Evolutionary conservation across 2,329 filamentous ascomycete genomes (phyloP).

Genomic region (Pseudohalonectria lignicola): DNA sequence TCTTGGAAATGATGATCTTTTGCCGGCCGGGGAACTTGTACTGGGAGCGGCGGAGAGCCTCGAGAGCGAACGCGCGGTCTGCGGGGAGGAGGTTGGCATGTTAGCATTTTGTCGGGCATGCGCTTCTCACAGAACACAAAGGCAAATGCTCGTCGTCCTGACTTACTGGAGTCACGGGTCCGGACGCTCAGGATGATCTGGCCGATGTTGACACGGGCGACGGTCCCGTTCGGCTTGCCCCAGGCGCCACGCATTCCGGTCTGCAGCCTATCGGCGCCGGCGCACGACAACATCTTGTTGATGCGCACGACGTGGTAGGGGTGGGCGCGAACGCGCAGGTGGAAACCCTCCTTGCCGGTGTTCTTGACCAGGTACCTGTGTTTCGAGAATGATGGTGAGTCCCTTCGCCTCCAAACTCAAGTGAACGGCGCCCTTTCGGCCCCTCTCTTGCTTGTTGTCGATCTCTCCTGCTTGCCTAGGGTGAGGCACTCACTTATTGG

Average conservation of each 20-base stretch:
- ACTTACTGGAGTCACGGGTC: slow-evolving; percentile 84
- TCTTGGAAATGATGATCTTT: slow-evolving; percentile 99
- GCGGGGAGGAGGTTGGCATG: slow-evolving; percentile 4
- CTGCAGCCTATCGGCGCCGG: slow-evolving; percentile 99
- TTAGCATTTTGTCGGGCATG: slow-evolving; percentile 10
- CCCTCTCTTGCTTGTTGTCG: not conserved
- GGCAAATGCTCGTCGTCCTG: not conserved
- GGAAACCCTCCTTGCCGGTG: slow-evolving; percentile 63
- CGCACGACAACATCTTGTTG: slow-evolving; percentile 99
- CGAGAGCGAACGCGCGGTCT: slow-evolving; percentile 88
- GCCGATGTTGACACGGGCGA: slow-evolving; percentile 99
- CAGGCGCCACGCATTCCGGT: slow-evolving; percentile 99
- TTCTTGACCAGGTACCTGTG: slow-evolving; percentile 56
- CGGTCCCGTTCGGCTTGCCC: slow-evolving; percentile 98
- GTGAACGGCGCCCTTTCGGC: too few species aligned
- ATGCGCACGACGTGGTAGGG: slow-evolving; percentile 99
- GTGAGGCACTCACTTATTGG: slow-evolving; percentile 65
- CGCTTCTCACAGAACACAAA: not conserved
- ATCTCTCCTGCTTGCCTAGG: not conserved
- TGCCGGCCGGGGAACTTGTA: slow-evolving; percentile 99
- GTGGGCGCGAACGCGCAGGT: slow-evolving; percentile 77
- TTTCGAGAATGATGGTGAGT: too few species aligned
- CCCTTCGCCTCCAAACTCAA: too few species aligned
- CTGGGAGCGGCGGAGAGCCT: slow-evolving; percentile 97
- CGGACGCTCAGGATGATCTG: slow-evolving; percentile 97